Percentiles rank a stretch among this genome's conserved stretches.
These are phyloP conservation scores for Alternaria longipes DNA, from an alignment of 2,329 filamentous ascomycete genomes.

Conservation along the genomic window DNA sequence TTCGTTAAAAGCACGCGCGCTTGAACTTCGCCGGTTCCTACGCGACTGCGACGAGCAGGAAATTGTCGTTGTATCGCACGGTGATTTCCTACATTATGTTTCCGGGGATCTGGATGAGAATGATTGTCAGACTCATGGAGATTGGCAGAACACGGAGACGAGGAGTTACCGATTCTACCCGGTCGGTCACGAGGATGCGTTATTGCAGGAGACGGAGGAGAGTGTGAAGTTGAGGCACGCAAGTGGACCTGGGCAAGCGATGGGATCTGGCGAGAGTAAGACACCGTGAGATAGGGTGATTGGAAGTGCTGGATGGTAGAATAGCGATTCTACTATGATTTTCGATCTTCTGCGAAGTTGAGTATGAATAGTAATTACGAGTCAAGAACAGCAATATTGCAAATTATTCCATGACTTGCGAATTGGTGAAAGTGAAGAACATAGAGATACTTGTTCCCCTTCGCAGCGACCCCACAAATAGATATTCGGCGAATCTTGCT, in stretches of 20 bases:
- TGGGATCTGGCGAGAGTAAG: neutral
- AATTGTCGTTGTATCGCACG: conserved; percentile 75
- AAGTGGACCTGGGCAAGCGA: conserved; percentile 9
- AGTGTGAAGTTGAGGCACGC: conserved; percentile 14
- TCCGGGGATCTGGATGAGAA: conserved; percentile 67
- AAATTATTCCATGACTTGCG: too few species aligned
- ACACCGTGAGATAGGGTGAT: neutral
- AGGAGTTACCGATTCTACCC: conserved; percentile 13
- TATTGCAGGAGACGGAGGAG: conserved; percentile 14
- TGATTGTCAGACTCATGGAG: neutral
- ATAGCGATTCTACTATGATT: too few species aligned
- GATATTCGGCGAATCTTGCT: neutral
- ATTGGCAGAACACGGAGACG: conserved; percentile 10
- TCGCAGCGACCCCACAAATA: neutral
- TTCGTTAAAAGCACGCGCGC: conserved; percentile 6
- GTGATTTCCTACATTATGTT: conserved; percentile 82
- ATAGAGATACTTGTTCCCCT: neutral
- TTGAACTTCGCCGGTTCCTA: conserved; percentile 13
- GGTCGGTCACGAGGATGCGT: conserved; percentile 9
- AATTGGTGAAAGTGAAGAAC: neutral
- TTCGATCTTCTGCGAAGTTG: neutral
- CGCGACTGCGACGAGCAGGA: conserved; percentile 12
- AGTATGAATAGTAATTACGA: neutral
- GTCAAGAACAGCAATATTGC: too few species aligned
- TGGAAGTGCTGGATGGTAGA: neutral